A percentile compares a stretch with the other conserved stretches of the same genome.
These are phyloP conservation scores for Polyporus tsugae DNA, from an alignment of 1,284 basidiomycete genomes.

Conservation along the genomic window DNA sequence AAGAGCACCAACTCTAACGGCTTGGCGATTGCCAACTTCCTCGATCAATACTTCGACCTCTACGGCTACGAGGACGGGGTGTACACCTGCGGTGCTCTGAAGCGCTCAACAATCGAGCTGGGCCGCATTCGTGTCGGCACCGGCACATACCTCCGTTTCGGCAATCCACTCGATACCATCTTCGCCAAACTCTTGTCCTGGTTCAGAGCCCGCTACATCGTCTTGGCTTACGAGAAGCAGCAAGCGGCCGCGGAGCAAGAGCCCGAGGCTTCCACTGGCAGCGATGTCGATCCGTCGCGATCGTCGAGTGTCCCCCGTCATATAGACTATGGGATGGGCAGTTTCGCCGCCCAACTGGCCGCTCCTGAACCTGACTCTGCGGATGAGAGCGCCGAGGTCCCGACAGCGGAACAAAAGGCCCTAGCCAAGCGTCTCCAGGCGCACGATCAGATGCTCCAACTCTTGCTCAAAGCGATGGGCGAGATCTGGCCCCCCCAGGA, in stretches of 20 bases:
- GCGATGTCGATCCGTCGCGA: too few species aligned
- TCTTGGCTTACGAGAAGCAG: background rate
- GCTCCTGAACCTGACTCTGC: too few species aligned
- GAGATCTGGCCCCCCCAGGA: background rate
- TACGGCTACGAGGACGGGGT: background rate
- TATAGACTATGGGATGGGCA: too few species aligned
- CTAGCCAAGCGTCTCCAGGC: background rate
- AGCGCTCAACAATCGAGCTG: background rate
- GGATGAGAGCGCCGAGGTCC: background rate
- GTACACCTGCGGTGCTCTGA: background rate
- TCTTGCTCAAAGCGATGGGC: background rate
- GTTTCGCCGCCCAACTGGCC: too few species aligned
- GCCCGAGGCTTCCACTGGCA: too few species aligned
- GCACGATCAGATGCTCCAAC: background rate
- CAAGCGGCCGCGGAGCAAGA: background rate
- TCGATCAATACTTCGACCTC: background rate
- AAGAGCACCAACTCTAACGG: background rate
- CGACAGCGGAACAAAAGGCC: background rate
- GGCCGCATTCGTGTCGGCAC: background rate
- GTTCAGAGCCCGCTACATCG: constrained; percentile 6
- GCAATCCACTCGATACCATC: background rate
- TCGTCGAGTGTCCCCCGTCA: too few species aligned
- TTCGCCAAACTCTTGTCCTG: background rate
- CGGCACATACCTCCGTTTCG: background rate
- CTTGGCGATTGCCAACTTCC: background rate